Percentiles rank a stretch among this genome's conserved stretches.
These are phyloP conservation scores for Candida sonorensis DNA, from an alignment of 805 yeast genomes.

Conservation along the genomic window DNA sequence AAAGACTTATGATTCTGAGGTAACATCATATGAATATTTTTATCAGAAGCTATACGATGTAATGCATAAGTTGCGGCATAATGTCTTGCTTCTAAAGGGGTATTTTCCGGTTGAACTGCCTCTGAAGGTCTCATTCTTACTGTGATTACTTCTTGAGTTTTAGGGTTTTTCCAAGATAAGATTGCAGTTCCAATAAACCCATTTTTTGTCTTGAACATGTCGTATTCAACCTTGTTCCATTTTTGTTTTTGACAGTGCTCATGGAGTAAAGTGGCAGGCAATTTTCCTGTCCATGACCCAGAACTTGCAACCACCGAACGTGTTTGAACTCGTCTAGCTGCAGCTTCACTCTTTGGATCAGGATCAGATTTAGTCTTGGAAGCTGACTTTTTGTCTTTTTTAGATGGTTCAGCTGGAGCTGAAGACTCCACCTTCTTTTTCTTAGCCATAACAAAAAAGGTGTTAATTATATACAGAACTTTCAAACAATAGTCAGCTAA, in stretches of 20 bases:
- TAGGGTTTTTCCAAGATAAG: conserved; percentile 71
- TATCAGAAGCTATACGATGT: conserved; percentile 71
- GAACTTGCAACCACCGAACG: conserved; percentile 55
- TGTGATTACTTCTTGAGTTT: conserved; percentile 59
- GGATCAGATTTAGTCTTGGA: conserved; percentile 6
- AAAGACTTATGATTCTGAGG: conserved; percentile 75
- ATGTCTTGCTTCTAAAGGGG: conserved; percentile 86
- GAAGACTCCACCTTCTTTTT: neutral
- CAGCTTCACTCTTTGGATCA: neutral
- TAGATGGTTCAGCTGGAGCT: neutral
- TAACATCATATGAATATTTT: conserved; percentile 79
- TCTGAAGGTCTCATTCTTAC: conserved; percentile 48
- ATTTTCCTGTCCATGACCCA: conserved; percentile 89
- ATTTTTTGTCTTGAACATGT: conserved; percentile 40
- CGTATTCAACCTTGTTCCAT: conserved; percentile 84
- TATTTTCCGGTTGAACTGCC: conserved; percentile 59
- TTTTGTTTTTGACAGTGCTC: conserved; percentile 83
- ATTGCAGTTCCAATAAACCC: conserved; percentile 65
- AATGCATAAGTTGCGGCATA: conserved; percentile 84
- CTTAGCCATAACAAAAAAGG: too few species aligned
- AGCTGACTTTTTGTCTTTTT: conserved; percentile 7
- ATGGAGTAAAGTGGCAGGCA: conserved; percentile 79
- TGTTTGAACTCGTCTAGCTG: conserved; percentile 13
- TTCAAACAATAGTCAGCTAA: too few species aligned
- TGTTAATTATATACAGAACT: too few species aligned